Percentiles rank a stretch among this genome's conserved stretches.
Conservation (phyloP, 2,329 filamentous ascomycete species). For the Trichoderma sp. region DNA sequence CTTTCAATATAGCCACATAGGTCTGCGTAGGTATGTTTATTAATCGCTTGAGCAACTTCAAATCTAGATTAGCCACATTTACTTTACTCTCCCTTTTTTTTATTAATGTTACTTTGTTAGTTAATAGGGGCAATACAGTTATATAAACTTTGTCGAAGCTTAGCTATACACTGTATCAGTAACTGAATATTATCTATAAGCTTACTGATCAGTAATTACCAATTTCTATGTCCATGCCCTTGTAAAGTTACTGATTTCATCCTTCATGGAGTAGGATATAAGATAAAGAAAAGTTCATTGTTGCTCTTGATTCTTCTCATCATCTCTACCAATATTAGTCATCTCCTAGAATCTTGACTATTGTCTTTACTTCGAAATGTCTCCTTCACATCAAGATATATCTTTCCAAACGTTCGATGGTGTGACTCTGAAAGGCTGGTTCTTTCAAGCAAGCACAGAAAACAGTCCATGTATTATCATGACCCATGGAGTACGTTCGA, state of each 20-base stretch:
- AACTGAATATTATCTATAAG: background rate
- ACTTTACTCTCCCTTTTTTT: background rate
- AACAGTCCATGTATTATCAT: conserved; percentile 12
- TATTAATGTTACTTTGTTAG: background rate
- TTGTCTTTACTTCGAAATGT: background rate
- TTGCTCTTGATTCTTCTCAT: background rate
- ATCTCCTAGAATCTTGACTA: background rate
- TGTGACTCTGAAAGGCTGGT: conserved; percentile 10
- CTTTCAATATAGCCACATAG: background rate
- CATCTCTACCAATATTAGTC: background rate
- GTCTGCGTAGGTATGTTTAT: background rate
- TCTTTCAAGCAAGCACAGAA: conserved; percentile 1
- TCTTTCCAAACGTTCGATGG: conserved; percentile 8
- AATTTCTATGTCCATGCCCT: background rate
- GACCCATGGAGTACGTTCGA: conserved; percentile 17
- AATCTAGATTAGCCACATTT: background rate
- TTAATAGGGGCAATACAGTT: background rate
- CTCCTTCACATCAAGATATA: background rate
- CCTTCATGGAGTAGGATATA: background rate
- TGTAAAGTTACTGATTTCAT: background rate
- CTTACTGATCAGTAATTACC: background rate
- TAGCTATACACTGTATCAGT: background rate
- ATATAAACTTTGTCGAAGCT: background rate
- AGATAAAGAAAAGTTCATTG: too few relatives aligned
- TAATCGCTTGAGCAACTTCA: background rate